Evolutionary conservation across 768 basidiomycete genomes (phyloP), one percentile per base, ranked within the genome.

Genomic region (Leucocoprinus leucothites): DNA sequence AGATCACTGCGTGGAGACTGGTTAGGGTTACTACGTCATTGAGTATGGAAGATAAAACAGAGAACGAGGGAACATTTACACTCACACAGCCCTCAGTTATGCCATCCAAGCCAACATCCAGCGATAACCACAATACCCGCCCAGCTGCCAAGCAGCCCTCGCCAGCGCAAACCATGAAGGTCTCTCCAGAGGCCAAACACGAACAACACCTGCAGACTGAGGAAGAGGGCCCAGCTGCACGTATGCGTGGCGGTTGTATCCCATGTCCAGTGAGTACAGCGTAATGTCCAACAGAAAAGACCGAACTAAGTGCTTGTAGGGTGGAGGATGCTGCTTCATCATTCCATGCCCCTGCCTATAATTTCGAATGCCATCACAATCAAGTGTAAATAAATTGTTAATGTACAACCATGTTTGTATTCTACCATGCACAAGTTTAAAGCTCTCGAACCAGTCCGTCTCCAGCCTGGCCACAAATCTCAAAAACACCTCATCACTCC

Each of bases 341-440:
- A 68, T 74, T 50, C 73, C 72, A 5, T 51, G 66, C n/a, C 72
- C 71, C 11, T 73, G 70, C 43, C 67, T 62, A 42, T 68, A 41
- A 26, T 22, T 53, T 46, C 8, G 34, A 40, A n/a, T 38, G 38
- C 38, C 38, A 38, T 38, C 38, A 38, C 40, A 42, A 56, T 34
- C 42, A 49, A 16, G 8, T 56, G 54, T 56, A 56, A 44, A 44
- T 46, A 49, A 8, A 9, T 22, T 21, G 34, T 5, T 31, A 5
- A 5, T 31, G 31, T 48, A 41, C 47, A 11, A n/a, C 11, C n/a
- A 38, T 48, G 47, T 35, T 31, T 21, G 14, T 25, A 43, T 18
- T 51, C 18, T 19, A 40, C 21, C 24, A 90, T 92, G 91, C 87
- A 95, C 73, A 90, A 89, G 70, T 94, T 94, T 70, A 77, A 84